Conservation (phyloP, 306 rosid species). For the Lotus japonicus region DNA sequence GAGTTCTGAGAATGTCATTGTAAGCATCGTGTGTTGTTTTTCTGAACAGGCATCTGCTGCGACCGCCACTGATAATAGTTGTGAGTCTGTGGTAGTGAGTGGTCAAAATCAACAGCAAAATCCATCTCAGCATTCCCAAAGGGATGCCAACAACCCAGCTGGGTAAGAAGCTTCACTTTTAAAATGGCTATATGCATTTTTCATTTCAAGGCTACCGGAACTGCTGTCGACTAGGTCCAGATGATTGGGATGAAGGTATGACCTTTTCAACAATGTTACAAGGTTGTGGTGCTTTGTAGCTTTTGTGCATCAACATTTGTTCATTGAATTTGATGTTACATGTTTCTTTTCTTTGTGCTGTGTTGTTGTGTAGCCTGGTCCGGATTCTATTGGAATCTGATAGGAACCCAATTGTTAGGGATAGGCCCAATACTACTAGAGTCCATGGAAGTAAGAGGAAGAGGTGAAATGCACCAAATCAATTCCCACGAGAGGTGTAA, state of each 20-base stretch:
- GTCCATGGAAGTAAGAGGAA: too few species aligned
- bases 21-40: not conserved
- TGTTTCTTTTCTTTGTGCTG: not conserved
- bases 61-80: conserved; percentile 96
- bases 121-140: conserved; percentile 90
- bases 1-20: not conserved
- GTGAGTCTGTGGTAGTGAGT: conserved; percentile 99
- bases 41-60: conserved; percentile 61
- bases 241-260: conserved; percentile 99
- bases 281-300: too few species aligned
- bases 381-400: conserved; percentile 99
- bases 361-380: conserved; percentile 81
- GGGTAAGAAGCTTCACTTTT: too few species aligned
- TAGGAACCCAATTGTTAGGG: too few species aligned
- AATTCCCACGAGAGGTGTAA: too few species aligned
- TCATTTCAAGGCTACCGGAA: conserved; percentile 84
- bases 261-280: not conserved
- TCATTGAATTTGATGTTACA: too few species aligned
- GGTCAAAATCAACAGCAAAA: conserved; percentile 98
- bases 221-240: conserved; percentile 99
- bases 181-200: not conserved
- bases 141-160: conserved; percentile 99
- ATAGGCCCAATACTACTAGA: too few species aligned
- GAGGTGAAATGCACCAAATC: too few species aligned
- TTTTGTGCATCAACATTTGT: too few species aligned